These are phyloP conservation scores for Colletotrichum sp. DNA, from an alignment of 2,329 filamentous ascomycete species.

Conservation along the genomic window DNA sequence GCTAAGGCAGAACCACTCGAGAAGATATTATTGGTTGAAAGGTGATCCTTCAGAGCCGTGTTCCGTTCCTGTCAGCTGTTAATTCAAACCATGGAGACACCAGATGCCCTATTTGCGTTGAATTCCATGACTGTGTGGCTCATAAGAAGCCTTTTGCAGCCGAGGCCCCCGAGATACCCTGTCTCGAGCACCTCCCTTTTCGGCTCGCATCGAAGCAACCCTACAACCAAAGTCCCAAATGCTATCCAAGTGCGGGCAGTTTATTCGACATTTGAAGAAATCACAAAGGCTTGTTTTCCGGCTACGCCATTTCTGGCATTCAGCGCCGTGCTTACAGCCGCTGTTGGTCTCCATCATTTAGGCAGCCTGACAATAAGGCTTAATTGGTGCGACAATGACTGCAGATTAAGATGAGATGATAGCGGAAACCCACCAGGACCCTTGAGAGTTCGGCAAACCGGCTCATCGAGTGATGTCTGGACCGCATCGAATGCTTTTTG, in stretches of 20 bases:
- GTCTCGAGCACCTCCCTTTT: not conserved
- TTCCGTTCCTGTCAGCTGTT: not conserved
- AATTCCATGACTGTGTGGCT: rapidly evolving
- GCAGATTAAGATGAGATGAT: not conserved
- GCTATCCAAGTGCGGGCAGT: not conserved
- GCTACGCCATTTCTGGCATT: not conserved
- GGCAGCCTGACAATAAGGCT: not conserved
- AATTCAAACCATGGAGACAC: not conserved
- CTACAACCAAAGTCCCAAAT: not conserved
- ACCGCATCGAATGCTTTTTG: not conserved
- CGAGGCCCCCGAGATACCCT: not conserved
- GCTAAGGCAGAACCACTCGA: not conserved
- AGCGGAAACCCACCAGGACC: not conserved
- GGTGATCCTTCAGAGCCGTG: not conserved
- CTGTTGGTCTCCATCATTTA: not conserved
- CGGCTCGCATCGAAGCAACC: not conserved
- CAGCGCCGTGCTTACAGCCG: not conserved
- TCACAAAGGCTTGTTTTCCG: not conserved
- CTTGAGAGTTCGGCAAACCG: not conserved
- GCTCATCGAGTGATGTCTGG: not conserved
- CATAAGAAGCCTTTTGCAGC: not conserved
- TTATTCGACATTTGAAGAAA: not conserved
- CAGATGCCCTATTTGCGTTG: not conserved
- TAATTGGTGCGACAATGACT: not conserved
- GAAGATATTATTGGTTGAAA: not conserved